phyloP scores from a whole-genome alignment of 202 grass and related monocot species.

The Setaria viridis region DNA sequence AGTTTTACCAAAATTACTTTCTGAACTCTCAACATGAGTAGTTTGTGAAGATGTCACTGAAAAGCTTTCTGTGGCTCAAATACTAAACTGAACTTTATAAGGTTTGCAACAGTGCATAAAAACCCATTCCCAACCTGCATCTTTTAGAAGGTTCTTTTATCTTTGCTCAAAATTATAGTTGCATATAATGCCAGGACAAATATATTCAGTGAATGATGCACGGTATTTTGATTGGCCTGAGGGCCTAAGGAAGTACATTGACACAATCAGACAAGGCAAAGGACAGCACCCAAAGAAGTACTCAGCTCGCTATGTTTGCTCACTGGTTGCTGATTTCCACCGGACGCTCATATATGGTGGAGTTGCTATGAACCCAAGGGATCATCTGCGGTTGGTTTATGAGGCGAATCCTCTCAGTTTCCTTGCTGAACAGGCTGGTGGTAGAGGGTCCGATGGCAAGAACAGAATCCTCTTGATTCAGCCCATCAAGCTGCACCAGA shows the following conservation, averaged over 20 bases:
- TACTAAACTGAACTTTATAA: neutral
- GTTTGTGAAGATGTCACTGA: slow-evolving; percentile 11
- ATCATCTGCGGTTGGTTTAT: slow-evolving; percentile 88
- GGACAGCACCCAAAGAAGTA: slow-evolving; percentile 94
- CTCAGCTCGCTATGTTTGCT: slow-evolving; percentile 91
- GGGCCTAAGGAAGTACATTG: slow-evolving; percentile 86
- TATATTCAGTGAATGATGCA: slow-evolving; percentile 96
- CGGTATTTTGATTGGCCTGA: slow-evolving; percentile 95
- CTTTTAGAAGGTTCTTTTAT: slow-evolving; percentile 3
- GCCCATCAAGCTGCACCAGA: slow-evolving; percentile 91
- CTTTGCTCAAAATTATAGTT: slow-evolving; percentile 33
- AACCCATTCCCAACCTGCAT: slow-evolving; percentile 5
- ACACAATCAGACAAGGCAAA: slow-evolving; percentile 89
- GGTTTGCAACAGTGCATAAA: slow-evolving; percentile 2
- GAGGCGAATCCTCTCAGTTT: slow-evolving; percentile 95
- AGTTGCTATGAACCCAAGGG: slow-evolving; percentile 93
- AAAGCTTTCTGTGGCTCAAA: neutral
- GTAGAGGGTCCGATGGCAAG: slow-evolving; percentile 90
- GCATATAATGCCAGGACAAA: slow-evolving; percentile 67
- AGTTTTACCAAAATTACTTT: neutral
- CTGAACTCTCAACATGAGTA: neutral
- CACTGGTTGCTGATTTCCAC: slow-evolving; percentile 90
- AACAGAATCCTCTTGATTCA: slow-evolving; percentile 80
- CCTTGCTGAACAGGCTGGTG: slow-evolving; percentile 84
- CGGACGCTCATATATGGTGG: slow-evolving; percentile 87